Evolutionary conservation across 306 rosid species (phyloP), one percentile per base, ranked within the genome.

Genomic region (Glycine tomentella): DNA sequence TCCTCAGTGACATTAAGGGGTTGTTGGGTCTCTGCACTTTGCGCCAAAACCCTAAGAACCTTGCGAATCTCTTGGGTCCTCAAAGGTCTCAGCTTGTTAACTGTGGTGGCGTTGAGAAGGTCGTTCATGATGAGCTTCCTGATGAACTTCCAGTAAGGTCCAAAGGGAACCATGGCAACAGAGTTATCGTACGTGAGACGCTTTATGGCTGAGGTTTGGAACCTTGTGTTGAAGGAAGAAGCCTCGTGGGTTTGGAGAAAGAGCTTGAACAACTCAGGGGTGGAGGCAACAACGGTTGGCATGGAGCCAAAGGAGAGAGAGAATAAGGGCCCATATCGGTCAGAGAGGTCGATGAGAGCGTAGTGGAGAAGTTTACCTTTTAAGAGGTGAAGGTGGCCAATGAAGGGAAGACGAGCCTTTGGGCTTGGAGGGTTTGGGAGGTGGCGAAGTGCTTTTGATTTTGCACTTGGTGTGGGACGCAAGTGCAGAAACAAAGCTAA

Each of bases 341-440:
- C 0, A 2, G 84, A 70, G 15, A 89, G 83, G 1, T 10, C 5
- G 25, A 87, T n/a, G 40, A 89, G 78, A 11, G 92, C 75, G 0
- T 64, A 66, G 72, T 89, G 89, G 48, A 85, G 50, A 58, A 84
- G 80, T 33, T 72, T n/a, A 56, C 2, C 52, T 1, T 69, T 58
- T 3, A 86, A 14, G 20, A 86, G 79, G 55, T 86, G 84, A 56
- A 86, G 55, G 65, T 86, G 86, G 0, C 84, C 86, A 0, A 86
- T 13, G 25, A 82, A 78, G 0, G 88, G 88, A n/a, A 89, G 69
- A 13, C 86, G 75, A 4, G 85, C 83, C 20, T 74, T 46, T 1
- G 90, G 90, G 67, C 85, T 62, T 0, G 90, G 92, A 1, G 87
- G 90, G 48, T 87, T 87, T 0, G 87, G 88, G 38, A 83, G 85